Evolutionary conservation across 495 filamentous ascomycete genomes (phyloP), one percentile per base, ranked within the genome.

Genomic region (Amphirosellinia nigrospora): DNA sequence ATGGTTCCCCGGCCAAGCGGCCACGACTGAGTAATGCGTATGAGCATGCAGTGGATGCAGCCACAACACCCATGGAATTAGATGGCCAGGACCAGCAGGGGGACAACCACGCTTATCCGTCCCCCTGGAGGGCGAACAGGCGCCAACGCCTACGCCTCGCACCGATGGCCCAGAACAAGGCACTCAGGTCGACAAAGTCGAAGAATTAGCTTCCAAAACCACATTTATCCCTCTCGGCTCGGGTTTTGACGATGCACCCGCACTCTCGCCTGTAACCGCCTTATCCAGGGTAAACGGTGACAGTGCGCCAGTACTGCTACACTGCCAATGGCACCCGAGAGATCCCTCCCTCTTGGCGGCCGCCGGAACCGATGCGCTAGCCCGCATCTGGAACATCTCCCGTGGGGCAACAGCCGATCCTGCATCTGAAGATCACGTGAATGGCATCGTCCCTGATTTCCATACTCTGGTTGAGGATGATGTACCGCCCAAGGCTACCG

Each of bases 301-400:
- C 75, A 81, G 81, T 80, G 82, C 81, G 76, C 83, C 84, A 78
- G 79, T 87, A 69, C 80, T 94, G 83, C 86, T 92, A 71, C 86
- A 87, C 63, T 88, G 89, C 80, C 83, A 89, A 79, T 96, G 92
- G 91, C 92, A 91, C 74, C 93, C 93, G 61, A 81, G 79, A 69
- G 89, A 94, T 84, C 86, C 93, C 70, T 89, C 87, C 43, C 81
- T 92, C 77, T 85, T 96, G 78, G 91, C 90, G 73, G 89, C 89
- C 71, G 89, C 89, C 78, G 92, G 92, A 75, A 86, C 84, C 75
- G 90, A 93, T 79, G 87, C 89, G 79, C 90, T 93, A 86, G 92
- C 91, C 82, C 90, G 89, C 70, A 82, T 96, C 79, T 95, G 91
- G 91, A 92, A 88, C 72, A 76, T 94, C 60, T 86, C 88, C 72